Evolutionary conservation across 352 stramenopile genomes (phyloP).

Genomic region (Globisporangium splendens): DNA sequence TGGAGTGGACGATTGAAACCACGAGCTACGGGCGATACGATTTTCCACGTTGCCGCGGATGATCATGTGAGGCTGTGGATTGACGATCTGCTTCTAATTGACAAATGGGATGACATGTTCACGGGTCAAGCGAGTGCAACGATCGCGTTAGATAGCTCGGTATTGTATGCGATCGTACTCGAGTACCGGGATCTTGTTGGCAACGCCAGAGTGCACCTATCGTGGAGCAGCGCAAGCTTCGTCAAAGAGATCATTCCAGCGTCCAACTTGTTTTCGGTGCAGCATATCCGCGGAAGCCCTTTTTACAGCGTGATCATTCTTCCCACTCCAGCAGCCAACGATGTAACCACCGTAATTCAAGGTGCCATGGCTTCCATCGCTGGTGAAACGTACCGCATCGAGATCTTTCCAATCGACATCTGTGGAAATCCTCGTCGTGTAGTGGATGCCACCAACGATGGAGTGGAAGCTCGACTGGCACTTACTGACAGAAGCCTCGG

Average conservation of each 20-base stretch:
- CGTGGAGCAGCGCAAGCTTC: constrained; percentile 34
- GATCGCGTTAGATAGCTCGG: constrained; percentile 29
- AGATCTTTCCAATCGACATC: constrained; percentile 39
- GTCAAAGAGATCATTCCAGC: constrained; percentile 44
- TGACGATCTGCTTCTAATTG: constrained; percentile 54
- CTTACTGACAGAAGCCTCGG: constrained; percentile 46
- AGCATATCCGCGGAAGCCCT: constrained; percentile 49
- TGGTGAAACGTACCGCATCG: constrained; percentile 29
- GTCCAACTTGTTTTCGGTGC: constrained; percentile 35
- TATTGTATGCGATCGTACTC: constrained; percentile 47
- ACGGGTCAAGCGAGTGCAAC: constrained; percentile 9
- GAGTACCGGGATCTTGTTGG: constrained; percentile 56
- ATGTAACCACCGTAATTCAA: constrained; percentile 21
- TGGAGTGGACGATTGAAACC: constrained; percentile 71
- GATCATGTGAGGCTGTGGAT: constrained; percentile 66
- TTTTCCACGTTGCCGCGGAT: constrained; percentile 41
- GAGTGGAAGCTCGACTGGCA: constrained; percentile 32
- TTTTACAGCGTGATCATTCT: constrained; percentile 42
- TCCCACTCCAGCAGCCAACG: constrained; percentile 23
- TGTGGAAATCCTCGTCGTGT: constrained; percentile 38
- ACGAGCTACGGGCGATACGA: constrained; percentile 31
- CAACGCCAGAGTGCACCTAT: constrained; percentile 36
- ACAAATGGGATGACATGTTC: constrained; percentile 43
- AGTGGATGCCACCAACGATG: constrained; percentile 18
- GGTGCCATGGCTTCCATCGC: constrained; percentile 26